phyloP scores from a whole-genome alignment of 768 basidiomycete species.

The Amanita thiersii region DNA sequence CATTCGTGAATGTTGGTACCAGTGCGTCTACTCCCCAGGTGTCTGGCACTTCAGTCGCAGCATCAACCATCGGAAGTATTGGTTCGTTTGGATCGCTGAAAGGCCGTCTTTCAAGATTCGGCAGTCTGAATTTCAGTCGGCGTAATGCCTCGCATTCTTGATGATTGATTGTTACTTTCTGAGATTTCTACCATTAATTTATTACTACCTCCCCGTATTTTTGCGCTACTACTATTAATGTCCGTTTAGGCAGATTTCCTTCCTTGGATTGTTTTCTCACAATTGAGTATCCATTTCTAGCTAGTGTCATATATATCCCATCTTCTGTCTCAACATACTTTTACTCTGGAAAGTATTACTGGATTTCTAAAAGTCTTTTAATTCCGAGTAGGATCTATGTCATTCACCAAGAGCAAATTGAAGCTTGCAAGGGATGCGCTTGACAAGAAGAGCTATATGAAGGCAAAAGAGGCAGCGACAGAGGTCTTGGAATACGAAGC shows the following conservation, averaged over 20 bases:
- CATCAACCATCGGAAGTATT: slow-evolving; percentile 56
- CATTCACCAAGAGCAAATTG: slow-evolving; percentile 63
- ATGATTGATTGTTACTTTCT: not conserved
- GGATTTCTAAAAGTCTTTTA: no score
- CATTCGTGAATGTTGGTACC: slow-evolving; percentile 66
- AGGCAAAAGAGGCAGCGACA: slow-evolving; percentile 58
- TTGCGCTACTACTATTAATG: no score
- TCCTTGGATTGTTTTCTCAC: slow-evolving; percentile 13
- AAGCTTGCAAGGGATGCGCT: slow-evolving; percentile 75
- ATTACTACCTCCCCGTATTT: no score
- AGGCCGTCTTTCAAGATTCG: slow-evolving; percentile 70
- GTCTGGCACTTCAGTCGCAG: slow-evolving; percentile 51
- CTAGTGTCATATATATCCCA: slow-evolving; percentile 8
- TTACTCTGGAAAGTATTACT: not conserved
- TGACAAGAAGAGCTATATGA: slow-evolving; percentile 63
- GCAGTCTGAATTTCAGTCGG: slow-evolving; percentile 64
- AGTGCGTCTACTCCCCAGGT: slow-evolving; percentile 30
- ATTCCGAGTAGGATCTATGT: slow-evolving; percentile 23
- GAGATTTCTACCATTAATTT: no score
- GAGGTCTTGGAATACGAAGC: slow-evolving; percentile 70
- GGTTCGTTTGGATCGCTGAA: slow-evolving; percentile 55
- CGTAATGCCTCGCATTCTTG: slow-evolving; percentile 21
- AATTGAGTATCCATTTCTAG: slow-evolving; percentile 8
- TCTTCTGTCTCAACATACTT: slow-evolving; percentile 1
- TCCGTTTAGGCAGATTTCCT: no score